Evolutionary conservation across 306 rosid species (phyloP).

Genomic region (Calophaca sinica): DNA sequence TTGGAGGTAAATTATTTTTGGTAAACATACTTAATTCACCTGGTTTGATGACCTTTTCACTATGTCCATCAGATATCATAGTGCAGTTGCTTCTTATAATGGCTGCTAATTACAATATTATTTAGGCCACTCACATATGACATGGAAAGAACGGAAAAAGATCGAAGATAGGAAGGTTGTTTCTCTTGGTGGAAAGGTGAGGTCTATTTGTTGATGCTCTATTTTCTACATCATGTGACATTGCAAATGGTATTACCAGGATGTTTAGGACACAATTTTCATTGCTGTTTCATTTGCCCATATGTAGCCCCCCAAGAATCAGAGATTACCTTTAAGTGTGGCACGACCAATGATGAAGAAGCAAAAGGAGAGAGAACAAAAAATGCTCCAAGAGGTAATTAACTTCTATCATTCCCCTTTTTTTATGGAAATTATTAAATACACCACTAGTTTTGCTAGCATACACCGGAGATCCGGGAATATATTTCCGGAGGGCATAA

Average conservation of each 20-base stretch:
- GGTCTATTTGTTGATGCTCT: slow-evolving; percentile 35
- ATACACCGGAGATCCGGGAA: too few species aligned
- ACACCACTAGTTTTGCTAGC: too few species aligned
- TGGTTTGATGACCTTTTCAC: not conserved
- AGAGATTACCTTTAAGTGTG: slow-evolving; percentile 71
- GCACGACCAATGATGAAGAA: slow-evolving; percentile 81
- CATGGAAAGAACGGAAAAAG: slow-evolving; percentile 87
- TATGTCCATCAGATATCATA: slow-evolving; percentile 3
- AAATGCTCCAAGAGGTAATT: slow-evolving; percentile 72
- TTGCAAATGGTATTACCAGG: slow-evolving; percentile 1
- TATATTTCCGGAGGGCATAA: too few species aligned
- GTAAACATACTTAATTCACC: not conserved
- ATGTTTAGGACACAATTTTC: slow-evolving; percentile 12
- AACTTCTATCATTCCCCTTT: slow-evolving; percentile 11
- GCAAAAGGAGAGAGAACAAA: slow-evolving; percentile 75
- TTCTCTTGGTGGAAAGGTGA: slow-evolving; percentile 90
- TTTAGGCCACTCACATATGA: slow-evolving; percentile 68
- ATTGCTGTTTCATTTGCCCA: slow-evolving; percentile 12
- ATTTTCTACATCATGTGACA: slow-evolving; percentile 17
- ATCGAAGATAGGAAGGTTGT: slow-evolving; percentile 71
- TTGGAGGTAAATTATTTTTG: slow-evolving; percentile 15
- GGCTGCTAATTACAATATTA: slow-evolving; percentile 33
- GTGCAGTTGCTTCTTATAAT: slow-evolving; percentile 27
- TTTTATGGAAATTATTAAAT: not conserved
- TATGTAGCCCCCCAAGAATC: slow-evolving; percentile 68